Evolutionary conservation across 1,139 yeast genomes (phyloP), one percentile per base, ranked within the genome.

Genomic region (Geotrichum siamense): DNA sequence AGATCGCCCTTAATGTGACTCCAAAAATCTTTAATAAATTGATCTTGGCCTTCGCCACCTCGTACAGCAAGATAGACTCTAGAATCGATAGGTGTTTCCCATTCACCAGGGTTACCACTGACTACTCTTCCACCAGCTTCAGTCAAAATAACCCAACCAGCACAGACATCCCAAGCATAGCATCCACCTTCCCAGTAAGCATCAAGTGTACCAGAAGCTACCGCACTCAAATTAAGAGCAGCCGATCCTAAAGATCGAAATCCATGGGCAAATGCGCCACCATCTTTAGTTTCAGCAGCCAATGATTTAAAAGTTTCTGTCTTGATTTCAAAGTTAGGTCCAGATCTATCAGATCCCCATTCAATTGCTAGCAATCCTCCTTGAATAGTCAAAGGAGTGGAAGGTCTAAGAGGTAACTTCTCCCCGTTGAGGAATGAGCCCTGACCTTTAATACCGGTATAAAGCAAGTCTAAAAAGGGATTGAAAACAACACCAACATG

Each of bases 111-210:
- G 52, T 72, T 72, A 6, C 78, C 81, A 44, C 76, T 69, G 3
- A 74, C 78, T 37, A 75, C 58, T 21, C 59, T 54, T 13, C 81
- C 82, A 10, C 81, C 82, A 2, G 81, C 74, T 55, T 77, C 82
- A 31, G 66, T 63, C 9, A 76, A 56, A 46, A 77, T 73, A 48
- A 77, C 68, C 80, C 79, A 76, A 29, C 80, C 80, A 5, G 81
- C 82, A 55, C 79, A 75, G 3, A 76, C 79, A 53, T 77, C 82
- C 82, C 82, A 76, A 5, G 76, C 70, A 51, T 71, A 75, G 58
- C 79, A 75, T 17, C 81, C 79, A 43, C 80, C 80, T 59, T 76
- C 80, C 79, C 81, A 77, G 60, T 76, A 76, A 27, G 75, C 64
- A 54, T 76, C 82, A 30, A 75, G 49, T 44, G 66, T 65, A 3